Evolutionary conservation across 164 flowering plant genomes (phyloP), one percentile per base, ranked within the genome.

Genomic region (Stephania yunnanensis): DNA sequence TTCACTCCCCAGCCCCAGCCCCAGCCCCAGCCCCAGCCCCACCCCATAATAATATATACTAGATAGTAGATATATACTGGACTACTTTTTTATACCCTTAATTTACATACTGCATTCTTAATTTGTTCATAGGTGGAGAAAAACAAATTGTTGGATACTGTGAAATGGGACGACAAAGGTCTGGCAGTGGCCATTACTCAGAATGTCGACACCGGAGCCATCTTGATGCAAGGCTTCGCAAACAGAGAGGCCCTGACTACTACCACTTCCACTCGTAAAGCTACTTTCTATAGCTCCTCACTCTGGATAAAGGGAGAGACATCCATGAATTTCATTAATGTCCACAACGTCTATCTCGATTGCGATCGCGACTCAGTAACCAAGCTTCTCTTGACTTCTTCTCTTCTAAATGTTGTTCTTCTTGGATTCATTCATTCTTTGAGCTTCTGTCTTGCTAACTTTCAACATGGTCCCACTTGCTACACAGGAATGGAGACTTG

Each of bases 141-240:
- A n/a, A n/a, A n/a, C n/a, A n/a, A n/a, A n/a, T 77, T 94, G 81
- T 77, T 94, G 66, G 94, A 89, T 72, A 81, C 86, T 75, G 82
- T 96, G 64, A 96, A 92, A 81, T 96, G 99, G 98, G 99, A 94
- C 52, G 89, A 89, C 68, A 96, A 90, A 84, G 99, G 98, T 68
- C 83, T 92, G 84, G 98, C 93, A 1, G 99, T 96, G 77, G 99
- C 95, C n/a, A 94, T 94, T 76, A 97, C 98, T 46, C 99, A 96
- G 78, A 86, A 92, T 83, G 89, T 92, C 65, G 97, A 96, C 74
- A 90, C 97, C 7, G 97, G 99, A 83, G 94, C 93, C 12, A 85
- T 93, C 74, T 81, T 95, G 72, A 95, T 95, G 99, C 99, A 93
- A 92, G 99, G 97, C 17, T 96, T 96, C 87, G 91, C 80, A 15